These are phyloP conservation scores for Hyaloperonospora arabidopsidis DNA, from an alignment of 352 stramenopile genomes.

Conservation along the genomic window DNA sequence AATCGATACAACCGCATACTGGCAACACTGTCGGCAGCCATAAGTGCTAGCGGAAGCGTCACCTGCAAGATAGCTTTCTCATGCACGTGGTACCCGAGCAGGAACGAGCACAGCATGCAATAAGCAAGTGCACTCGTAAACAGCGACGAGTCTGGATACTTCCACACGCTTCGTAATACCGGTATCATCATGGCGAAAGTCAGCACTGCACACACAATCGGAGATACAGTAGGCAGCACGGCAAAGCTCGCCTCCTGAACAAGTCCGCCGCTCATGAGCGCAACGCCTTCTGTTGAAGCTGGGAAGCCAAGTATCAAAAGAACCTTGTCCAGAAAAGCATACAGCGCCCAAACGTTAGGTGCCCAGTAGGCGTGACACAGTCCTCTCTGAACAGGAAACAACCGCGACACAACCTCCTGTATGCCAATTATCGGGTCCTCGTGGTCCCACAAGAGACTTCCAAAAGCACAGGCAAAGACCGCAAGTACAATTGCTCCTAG, in stretches of 20 bases:
- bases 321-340: conserved; percentile 87
- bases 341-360: conserved; percentile 96
- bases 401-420: conserved; percentile 85
- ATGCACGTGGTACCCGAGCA: conserved; percentile 98
- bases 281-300: conserved; percentile 30
- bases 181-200: conserved; percentile 77
- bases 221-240: conserved; percentile 58
- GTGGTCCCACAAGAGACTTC: conserved; percentile 50
- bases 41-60: conserved; percentile 58
- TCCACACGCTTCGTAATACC: conserved; percentile 64
- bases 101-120: conserved; percentile 91
- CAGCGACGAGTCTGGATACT: conserved; percentile 66
- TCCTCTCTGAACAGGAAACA: conserved; percentile 95
- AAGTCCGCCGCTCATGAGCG: conserved; percentile 78
- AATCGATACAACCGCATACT: conserved; percentile 82
- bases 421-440: conserved; percentile 42
- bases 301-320: conserved; percentile 44
- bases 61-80: conserved; percentile 96
- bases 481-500: conserved; percentile 81
- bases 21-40: conserved; percentile 65
- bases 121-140: conserved; percentile 82
- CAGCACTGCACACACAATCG: conserved; percentile 63
- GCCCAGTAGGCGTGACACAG: conserved; percentile 98
- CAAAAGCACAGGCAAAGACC: conserved; percentile 80
- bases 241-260: conserved; percentile 76